Evolutionary conservation across 2,329 filamentous ascomycete species (phyloP), one percentile per base, ranked within the genome.

Genomic region (Cryphonectria carpinicola): DNA sequence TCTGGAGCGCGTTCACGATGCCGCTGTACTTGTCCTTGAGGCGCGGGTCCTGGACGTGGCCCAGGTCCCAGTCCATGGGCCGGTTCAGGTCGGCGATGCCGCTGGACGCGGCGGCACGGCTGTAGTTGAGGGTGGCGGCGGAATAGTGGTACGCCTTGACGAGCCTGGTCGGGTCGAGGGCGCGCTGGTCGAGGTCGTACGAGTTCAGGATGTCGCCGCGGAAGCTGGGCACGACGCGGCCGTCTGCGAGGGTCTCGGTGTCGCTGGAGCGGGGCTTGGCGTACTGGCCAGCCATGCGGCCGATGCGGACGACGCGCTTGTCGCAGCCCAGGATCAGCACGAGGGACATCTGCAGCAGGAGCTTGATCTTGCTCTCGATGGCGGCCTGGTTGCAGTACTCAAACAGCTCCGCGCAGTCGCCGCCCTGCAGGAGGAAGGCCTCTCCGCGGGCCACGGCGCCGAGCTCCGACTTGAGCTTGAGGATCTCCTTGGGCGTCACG

Each of bases 341-440:
- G 76, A 99, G 84, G 74, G 93, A 97, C 95, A 99, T 98, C 83
- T 99, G 96, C 71, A 99, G 85, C 41, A 99, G 87, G 37, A 99
- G 88, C 83, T 98, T 98, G 81, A 98, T 94, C 85, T 98, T 99
- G 73, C 93, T 92, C 82, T 98, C 94, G 76, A 99, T 98, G 74
- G 93, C 92, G 19, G 88, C 88, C 79, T 94, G 92, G 76, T 93
- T 91, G 82, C 96, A 99, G 85, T 99, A 99, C 81, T 96, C 94
- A 78, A 99, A 99, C 13, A 98, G 88, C 84, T 99, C 96, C 22
- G 96, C 96, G 79, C 96, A 99, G 82, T 99, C 96, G 73, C 95
- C 96, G 72, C 96, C 96, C 83, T 99, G 96, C 4, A 99, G 89
- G 13, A 99, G 86, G 80, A 99, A 98, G 17, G 95, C 93, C 74